Percentiles rank a stretch among this genome's conserved stretches.
phyloP scores from a whole-genome alignment of 2,329 filamentous ascomycete species.

The Balansia obtecta region DNA sequence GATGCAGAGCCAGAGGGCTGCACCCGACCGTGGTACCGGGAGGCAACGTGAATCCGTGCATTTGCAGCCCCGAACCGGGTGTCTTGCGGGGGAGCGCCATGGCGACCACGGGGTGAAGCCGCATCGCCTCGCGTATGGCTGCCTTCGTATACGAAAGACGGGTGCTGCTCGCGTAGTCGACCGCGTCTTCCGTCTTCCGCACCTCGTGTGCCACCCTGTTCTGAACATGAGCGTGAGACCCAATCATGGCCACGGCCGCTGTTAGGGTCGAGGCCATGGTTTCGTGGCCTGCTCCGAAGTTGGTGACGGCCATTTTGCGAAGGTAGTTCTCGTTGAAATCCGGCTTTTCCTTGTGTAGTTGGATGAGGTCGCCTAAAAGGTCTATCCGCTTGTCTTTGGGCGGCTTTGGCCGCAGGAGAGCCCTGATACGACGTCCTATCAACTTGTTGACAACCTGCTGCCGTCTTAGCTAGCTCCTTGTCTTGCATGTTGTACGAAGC shows the following conservation, averaged over 20 bases:
- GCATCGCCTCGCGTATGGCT: slow-evolving; percentile 37
- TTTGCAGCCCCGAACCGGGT: slow-evolving; percentile 20
- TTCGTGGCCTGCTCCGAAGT: slow-evolving; percentile 44
- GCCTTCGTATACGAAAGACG: slow-evolving; percentile 19
- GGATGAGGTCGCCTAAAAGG: slow-evolving; percentile 33
- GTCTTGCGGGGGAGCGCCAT: slow-evolving; percentile 38
- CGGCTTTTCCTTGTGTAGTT: slow-evolving; percentile 30
- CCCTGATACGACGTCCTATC: slow-evolving; percentile 22
- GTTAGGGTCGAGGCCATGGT: slow-evolving; percentile 41
- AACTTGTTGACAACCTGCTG: slow-evolving; percentile 22
- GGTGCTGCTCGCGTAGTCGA: slow-evolving; percentile 4
- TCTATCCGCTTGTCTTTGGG: slow-evolving; percentile 24
- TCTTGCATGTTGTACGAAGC: background rate
- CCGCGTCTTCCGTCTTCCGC: slow-evolving; percentile 7
- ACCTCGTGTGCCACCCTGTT: slow-evolving; percentile 22
- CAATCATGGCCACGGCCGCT: slow-evolving; percentile 34
- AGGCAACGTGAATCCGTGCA: slow-evolving; percentile 30
- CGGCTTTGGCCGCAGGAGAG: slow-evolving; percentile 15
- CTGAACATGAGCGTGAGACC: slow-evolving; percentile 23
- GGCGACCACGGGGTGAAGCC: slow-evolving; percentile 36
- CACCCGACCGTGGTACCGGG: slow-evolving; percentile 37
- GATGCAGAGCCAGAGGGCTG: slow-evolving; percentile 36
- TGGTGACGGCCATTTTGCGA: slow-evolving; percentile 39
- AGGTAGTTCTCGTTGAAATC: slow-evolving; percentile 36
- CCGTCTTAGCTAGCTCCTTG: background rate